Percentiles rank a stretch among this genome's conserved stretches.
phyloP scores from a whole-genome alignment of 2,329 filamentous ascomycete species.

The Paraphoma sp. region DNA sequence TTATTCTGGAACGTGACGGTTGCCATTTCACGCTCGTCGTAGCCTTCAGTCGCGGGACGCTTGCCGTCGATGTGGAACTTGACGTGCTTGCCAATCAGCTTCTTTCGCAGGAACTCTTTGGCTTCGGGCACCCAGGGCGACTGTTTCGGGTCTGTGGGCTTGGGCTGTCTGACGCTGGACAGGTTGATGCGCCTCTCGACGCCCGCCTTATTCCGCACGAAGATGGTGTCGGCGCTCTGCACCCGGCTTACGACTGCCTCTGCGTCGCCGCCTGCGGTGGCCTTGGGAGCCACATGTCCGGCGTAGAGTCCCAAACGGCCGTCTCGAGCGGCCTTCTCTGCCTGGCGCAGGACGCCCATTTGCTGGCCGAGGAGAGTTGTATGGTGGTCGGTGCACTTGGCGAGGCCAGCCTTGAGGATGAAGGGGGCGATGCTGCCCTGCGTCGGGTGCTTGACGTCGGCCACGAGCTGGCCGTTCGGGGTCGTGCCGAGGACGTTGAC shows the following conservation, averaged over 20 bases:
- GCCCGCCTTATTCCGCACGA: constrained; percentile 83
- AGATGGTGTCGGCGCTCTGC: constrained; percentile 86
- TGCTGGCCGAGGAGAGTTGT: constrained; percentile 87
- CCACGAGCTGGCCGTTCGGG: constrained; percentile 90
- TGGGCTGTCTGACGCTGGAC: constrained; percentile 93
- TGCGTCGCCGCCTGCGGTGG: constrained; percentile 64
- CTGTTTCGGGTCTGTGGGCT: constrained; percentile 84
- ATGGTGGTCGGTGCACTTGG: constrained; percentile 93
- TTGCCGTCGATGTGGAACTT: constrained; percentile 88
- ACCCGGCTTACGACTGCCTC: constrained; percentile 88
- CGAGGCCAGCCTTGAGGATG: constrained; percentile 85
- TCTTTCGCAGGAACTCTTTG: constrained; percentile 95
- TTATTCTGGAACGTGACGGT: constrained; percentile 84
- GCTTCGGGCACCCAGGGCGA: constrained; percentile 89
- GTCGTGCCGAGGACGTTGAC: constrained; percentile 85
- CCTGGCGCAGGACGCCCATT: constrained; percentile 84
- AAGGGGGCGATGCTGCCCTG: constrained; percentile 92
- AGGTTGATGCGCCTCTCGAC: constrained; percentile 88
- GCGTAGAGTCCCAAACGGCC: constrained; percentile 81
- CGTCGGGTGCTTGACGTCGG: constrained; percentile 79
- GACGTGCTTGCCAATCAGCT: constrained; percentile 94
- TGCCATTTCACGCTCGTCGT: constrained; percentile 92
- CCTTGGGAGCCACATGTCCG: constrained; percentile 74
- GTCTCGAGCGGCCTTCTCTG: constrained; percentile 84
- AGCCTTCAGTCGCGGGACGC: constrained; percentile 87